These are phyloP conservation scores for Penicillium sp. DNA, from an alignment of 2,329 filamentous ascomycete species.

Conservation along the genomic window DNA sequence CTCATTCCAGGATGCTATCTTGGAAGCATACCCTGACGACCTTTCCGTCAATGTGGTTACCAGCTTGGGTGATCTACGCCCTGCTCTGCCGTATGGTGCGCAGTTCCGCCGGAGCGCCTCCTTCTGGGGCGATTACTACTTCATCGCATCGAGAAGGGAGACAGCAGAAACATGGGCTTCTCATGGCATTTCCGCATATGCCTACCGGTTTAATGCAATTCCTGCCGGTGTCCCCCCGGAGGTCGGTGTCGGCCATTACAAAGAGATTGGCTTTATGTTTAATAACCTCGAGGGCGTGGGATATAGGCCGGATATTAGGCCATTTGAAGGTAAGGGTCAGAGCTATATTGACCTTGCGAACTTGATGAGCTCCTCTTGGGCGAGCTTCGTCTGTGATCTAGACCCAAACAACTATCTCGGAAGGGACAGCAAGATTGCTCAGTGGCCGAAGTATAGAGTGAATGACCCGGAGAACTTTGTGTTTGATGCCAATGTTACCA, in stretches of 20 bases:
- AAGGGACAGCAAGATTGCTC: not conserved
- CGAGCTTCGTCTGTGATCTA: conserved; percentile 16
- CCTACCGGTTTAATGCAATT: conserved; percentile 20
- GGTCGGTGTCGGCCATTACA: conserved; percentile 17
- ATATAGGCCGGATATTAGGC: not conserved
- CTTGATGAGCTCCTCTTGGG: conserved; percentile 20
- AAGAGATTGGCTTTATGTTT: conserved; percentile 18
- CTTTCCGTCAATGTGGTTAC: conserved; percentile 6
- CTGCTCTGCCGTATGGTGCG: conserved; percentile 15
- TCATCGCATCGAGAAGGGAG: conserved; percentile 20
- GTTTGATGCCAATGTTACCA: conserved; percentile 13
- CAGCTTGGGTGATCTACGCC: conserved; percentile 4
- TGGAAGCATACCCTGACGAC: conserved; percentile 5
- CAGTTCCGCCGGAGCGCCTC: conserved; percentile 18
- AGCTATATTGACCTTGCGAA: not conserved
- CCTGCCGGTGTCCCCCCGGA: conserved; percentile 13
- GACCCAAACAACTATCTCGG: conserved; percentile 11
- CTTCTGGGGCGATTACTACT: conserved; percentile 20
- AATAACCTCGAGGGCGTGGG: conserved; percentile 14
- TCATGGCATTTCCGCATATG: conserved; percentile 16
- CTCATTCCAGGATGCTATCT: not conserved
- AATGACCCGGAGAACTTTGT: conserved; percentile 11
- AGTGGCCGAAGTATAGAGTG: conserved; percentile 17
- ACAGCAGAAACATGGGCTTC: conserved; percentile 17
- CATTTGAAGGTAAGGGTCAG: not conserved